A percentile compares a stretch with the other conserved stretches of the same genome.
Conservation (phyloP, 176 grass and related monocot genomes). For the Poa annua region DNA sequence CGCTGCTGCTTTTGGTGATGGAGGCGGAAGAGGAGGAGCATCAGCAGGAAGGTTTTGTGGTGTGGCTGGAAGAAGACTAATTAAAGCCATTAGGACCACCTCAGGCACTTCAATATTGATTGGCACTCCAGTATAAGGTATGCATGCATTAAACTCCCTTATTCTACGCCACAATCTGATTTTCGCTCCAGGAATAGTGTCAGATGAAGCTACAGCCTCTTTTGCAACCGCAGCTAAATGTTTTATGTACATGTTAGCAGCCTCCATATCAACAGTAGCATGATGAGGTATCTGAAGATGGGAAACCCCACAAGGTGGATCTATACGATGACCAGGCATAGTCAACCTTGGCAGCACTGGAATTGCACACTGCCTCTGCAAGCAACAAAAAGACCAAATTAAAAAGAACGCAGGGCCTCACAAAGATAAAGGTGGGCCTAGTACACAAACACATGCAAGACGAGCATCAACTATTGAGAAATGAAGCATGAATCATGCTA, state of each 20-base stretch:
- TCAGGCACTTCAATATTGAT: conserved; percentile 92
- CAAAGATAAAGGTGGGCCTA: conserved; percentile 9
- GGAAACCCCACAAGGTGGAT: conserved; percentile 79
- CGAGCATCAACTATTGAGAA: conserved; percentile 26
- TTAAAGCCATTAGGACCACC: conserved; percentile 96
- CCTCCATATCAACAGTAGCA: conserved; percentile 64
- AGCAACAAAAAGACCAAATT: conserved; percentile 36
- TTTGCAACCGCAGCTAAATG: conserved; percentile 88
- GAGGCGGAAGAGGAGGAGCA: conserved; percentile 80
- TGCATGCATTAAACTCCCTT: conserved; percentile 97
- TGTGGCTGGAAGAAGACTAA: conserved; percentile 88
- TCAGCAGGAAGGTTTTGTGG: conserved; percentile 72
- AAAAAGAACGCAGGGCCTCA: conserved; percentile 16
- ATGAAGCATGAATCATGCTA: conserved; percentile 19
- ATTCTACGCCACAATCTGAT: conserved; percentile 97
- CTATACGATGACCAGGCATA: conserved; percentile 93
- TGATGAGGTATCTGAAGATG: conserved; percentile 57
- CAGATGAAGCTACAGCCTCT: conserved; percentile 85
- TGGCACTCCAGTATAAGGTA: conserved; percentile 87
- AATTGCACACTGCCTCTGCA: conserved; percentile 82
- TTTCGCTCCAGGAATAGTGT: conserved; percentile 88
- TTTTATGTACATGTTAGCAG: conserved; percentile 87
- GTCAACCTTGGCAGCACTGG: conserved; percentile 92
- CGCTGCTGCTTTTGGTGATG: conserved; percentile 95
- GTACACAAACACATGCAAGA: conserved; percentile 40